phyloP scores from a whole-genome alignment of 1,139 yeast species.

The Nakaseomyces kungkrabaensis region DNA sequence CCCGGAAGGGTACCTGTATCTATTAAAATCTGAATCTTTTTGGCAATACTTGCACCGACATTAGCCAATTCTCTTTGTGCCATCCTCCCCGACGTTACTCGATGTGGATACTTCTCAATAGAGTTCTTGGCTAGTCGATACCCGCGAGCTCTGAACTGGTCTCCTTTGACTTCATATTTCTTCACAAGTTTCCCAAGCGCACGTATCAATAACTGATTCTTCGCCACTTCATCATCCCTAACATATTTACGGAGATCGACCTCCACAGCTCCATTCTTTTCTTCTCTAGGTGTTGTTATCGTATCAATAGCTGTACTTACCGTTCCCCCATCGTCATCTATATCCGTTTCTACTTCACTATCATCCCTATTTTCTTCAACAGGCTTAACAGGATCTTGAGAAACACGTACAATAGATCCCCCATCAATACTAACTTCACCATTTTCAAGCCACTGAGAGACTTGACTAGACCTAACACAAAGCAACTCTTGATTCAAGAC shows the following conservation, averaged over 20 bases:
- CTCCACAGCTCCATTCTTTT: not conserved
- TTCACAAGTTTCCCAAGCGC: constrained; percentile 33
- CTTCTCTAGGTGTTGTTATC: not conserved
- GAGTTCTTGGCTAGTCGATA: constrained; percentile 40
- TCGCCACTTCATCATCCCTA: constrained; percentile 6
- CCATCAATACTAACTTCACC: not conserved
- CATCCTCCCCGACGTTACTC: constrained; percentile 34
- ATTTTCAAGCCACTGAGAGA: constrained; percentile 11
- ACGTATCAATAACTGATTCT: constrained; percentile 33
- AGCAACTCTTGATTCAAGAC: constrained; percentile 8
- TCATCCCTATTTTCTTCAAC: not conserved
- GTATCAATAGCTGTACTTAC: not conserved
- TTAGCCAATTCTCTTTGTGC: constrained; percentile 35
- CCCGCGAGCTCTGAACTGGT: constrained; percentile 36
- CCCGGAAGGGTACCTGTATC: constrained; percentile 35
- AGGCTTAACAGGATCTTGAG: not conserved
- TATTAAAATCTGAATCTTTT: constrained; percentile 40
- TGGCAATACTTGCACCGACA: constrained; percentile 39
- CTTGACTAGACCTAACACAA: constrained; percentile 9
- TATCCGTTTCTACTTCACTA: constrained; percentile 1
- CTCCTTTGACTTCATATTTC: constrained; percentile 34
- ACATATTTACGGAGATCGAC: not conserved
- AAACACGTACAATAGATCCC: not conserved
- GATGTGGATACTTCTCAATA: constrained; percentile 24
- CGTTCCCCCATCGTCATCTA: not conserved